Base-by-base conservation (phyloP, 345 rosid species). In the Rhodomyrtus tomentosa region DNA sequence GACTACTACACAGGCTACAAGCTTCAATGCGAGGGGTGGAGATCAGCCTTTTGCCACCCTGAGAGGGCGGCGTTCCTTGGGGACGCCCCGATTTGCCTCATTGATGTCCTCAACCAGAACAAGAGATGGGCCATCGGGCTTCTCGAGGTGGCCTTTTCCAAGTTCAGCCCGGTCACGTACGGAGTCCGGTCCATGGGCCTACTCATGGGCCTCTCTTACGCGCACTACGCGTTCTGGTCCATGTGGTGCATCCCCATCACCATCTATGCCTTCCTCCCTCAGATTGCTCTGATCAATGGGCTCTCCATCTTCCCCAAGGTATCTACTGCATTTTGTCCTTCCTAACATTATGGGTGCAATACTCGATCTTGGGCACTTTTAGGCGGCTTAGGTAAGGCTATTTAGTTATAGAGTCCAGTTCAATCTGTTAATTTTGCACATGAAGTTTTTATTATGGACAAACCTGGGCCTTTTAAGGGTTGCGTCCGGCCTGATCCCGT, bases 121-220 rank as follows among this genome's bases (percentile, higher is more conserved):
- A 94, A 92, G 83, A 87, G 99, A 88, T 95, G 99, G 99, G 68
- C 89, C 21, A 51, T 93, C n/a, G 98, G 99, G 20, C 88, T 91
- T 6, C 88, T 87, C 38, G 90, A 94, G 86, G 92, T 93, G 22
- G 40, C 25, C 40, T 85, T 92, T 56, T 91, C 90, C 4, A 88
- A 79, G 72, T 89, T 87, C 62, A 90, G 87, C 83, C 87, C 96
- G 9, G 2, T 93, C 21, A 94, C 88, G 10, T 91, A 80, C 53
- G 98, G 98, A 0, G 27, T 91, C 81, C 86, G 53, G 72, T 48
- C 82, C 2, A 86, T 89, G 85, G 95, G 98, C 11, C 58, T 85
- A 27, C 13, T 90, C 3, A 86, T 76, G 89, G 88, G 91, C 29
- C 40, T 94, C 0, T 52, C 84, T 7, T 95, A 92, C 84, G 42